Evolutionary conservation across 768 basidiomycete genomes (phyloP).

Genomic region (Clitopilus passeckerianus): DNA sequence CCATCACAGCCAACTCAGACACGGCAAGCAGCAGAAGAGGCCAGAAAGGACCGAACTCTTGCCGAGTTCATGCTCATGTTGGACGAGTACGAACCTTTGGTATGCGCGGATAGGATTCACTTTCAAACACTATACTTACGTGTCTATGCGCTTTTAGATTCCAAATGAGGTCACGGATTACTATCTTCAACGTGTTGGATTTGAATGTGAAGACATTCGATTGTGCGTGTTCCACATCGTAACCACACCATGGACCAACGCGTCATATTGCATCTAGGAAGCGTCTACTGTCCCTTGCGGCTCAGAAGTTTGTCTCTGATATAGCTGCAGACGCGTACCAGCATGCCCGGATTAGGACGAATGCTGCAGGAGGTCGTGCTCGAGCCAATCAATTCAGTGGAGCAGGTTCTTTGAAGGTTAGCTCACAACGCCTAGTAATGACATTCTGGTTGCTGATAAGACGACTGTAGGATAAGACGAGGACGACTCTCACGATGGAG

Average conservation of each 20-base stretch:
- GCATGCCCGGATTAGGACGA: constrained; percentile 93
- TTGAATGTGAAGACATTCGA: constrained; percentile 92
- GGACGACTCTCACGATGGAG: constrained; percentile 96
- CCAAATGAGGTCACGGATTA: constrained; percentile 98
- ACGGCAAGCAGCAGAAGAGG: constrained; percentile 73
- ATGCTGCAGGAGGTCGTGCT: constrained; percentile 70
- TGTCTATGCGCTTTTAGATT: constrained; percentile 47
- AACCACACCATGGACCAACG: neutral
- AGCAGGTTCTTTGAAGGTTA: constrained; percentile 60
- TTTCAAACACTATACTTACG: neutral
- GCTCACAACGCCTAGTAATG: constrained; percentile 10
- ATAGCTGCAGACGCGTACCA: constrained; percentile 97
- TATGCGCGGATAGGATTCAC: constrained; percentile 26
- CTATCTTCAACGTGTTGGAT: constrained; percentile 93
- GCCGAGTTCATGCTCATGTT: constrained; percentile 95
- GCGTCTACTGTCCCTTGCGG: constrained; percentile 89
- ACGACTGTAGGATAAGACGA: constrained; percentile 69
- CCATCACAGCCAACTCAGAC: constrained; percentile 32
- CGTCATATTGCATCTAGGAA: constrained; percentile 50
- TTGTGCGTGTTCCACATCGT: constrained; percentile 48
- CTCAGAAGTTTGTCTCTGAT: constrained; percentile 97
- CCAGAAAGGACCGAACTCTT: constrained; percentile 83
- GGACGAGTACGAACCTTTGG: constrained; percentile 94
- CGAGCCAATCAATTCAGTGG: constrained; percentile 55
- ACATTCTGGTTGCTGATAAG: constrained; percentile 1